These are phyloP conservation scores for Ceratocystis cubensis DNA, from an alignment of 2,329 filamentous ascomycete species.

Conservation along the genomic window DNA sequence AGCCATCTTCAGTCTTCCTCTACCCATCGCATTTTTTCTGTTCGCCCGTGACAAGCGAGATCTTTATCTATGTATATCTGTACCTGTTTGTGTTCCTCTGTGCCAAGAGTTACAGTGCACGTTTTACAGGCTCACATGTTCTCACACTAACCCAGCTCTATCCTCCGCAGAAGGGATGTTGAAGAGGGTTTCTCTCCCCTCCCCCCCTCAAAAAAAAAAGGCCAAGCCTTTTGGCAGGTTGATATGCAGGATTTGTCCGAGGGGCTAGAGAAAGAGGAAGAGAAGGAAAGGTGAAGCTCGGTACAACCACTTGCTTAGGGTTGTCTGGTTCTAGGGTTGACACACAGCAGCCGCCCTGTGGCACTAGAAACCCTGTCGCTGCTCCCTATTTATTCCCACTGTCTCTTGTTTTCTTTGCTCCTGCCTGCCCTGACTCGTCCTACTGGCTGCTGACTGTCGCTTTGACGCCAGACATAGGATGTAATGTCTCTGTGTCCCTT, in stretches of 20 bases:
- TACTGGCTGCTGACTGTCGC: too few species aligned
- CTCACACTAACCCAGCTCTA: background rate
- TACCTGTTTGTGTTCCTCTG: background rate
- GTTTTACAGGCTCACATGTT: background rate
- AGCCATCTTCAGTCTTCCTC: background rate
- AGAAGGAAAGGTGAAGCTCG: too few species aligned
- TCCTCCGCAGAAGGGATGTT: background rate
- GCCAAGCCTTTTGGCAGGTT: conserved; percentile 5
- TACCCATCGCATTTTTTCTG: background rate
- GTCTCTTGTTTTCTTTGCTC: background rate
- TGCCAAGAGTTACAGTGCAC: conserved; percentile 1
- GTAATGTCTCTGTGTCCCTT: too few species aligned
- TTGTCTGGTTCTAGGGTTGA: background rate
- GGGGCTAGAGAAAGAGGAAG: background rate
- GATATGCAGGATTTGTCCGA: background rate
- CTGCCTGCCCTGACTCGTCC: background rate
- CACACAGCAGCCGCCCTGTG: background rate
- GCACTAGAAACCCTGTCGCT: background rate
- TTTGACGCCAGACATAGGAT: too few species aligned
- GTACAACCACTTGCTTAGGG: too few species aligned
- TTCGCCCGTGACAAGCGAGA: too few species aligned
- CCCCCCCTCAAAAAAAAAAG: background rate
- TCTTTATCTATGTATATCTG: background rate
- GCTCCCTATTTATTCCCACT: background rate
- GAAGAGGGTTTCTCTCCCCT: background rate